Evolutionary conservation across 306 rosid species (phyloP).

Genomic region (Vicia faba): DNA sequence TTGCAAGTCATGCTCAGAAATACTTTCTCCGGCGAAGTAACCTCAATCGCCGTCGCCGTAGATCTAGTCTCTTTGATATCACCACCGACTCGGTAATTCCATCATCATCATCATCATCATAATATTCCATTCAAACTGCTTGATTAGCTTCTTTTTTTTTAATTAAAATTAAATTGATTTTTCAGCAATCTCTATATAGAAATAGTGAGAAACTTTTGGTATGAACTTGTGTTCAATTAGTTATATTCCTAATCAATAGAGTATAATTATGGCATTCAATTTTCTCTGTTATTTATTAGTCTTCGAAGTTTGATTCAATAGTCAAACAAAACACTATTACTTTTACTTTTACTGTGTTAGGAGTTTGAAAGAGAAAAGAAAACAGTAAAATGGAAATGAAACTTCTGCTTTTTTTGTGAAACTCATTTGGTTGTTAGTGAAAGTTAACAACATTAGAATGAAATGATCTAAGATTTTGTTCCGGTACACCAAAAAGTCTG

Average conservation of each 20-base stretch:
- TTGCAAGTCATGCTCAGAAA: slow-evolving; percentile 97
- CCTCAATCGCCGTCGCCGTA: slow-evolving; percentile 97
- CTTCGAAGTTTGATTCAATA: slow-evolving; percentile 17
- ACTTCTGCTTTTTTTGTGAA: neutral
- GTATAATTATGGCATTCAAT: slow-evolving; percentile 15
- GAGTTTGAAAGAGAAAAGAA: neutral
- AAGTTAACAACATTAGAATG: neutral
- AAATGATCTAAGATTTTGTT: slow-evolving; percentile 4
- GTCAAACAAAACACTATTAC: neutral
- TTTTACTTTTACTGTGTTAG: neutral
- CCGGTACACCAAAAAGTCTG: neutral
- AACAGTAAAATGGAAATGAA: neutral
- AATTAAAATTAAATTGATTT: neutral
- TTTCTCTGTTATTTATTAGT: slow-evolving; percentile 4
- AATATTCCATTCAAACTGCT: neutral
- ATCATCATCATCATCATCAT: neutral
- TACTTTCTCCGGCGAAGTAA: slow-evolving; percentile 93
- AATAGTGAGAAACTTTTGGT: slow-evolving; percentile 1
- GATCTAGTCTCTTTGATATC: slow-evolving; percentile 98
- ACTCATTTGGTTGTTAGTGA: slow-evolving; percentile 25
- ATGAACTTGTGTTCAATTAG: slow-evolving; percentile 26
- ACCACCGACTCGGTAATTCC: slow-evolving; percentile 82
- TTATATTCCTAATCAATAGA: slow-evolving; percentile 10
- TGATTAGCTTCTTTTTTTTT: neutral
- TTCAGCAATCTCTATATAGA: neutral